Evolutionary conservation across 148 eudicot genomes (phyloP).

Genomic region (Drosera capensis): DNA sequence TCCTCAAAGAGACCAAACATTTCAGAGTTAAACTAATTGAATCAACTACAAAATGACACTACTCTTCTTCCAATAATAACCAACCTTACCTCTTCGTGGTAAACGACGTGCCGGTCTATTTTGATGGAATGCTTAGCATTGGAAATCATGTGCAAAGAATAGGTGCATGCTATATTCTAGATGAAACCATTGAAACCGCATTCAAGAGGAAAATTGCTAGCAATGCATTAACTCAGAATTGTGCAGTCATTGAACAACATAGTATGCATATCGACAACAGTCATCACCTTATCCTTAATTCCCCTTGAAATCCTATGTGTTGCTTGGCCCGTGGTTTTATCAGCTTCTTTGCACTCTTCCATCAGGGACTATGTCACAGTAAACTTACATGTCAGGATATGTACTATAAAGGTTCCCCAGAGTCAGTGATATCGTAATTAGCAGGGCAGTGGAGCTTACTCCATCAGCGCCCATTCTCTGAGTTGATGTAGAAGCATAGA

Average conservation of each 20-base stretch:
- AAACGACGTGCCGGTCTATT: too few species aligned
- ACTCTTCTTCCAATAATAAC: too few species aligned
- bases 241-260: background rate
- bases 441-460: constrained; percentile 17
- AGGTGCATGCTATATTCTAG: too few species aligned
- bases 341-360: constrained; percentile 78
- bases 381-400: background rate
- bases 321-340: constrained; percentile 69
- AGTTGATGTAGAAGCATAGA: constrained; percentile 47
- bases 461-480: constrained; percentile 56
- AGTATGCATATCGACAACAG: background rate
- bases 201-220: too few species aligned
- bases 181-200: too few species aligned
- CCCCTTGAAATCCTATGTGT: constrained; percentile 71
- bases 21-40: too few species aligned
- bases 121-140: too few species aligned
- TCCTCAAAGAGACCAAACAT: too few species aligned
- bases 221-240: too few species aligned
- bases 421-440: background rate
- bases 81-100: too few species aligned
- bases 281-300: constrained; percentile 57
- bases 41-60: too few species aligned
- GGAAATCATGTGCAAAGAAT: too few species aligned
- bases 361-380: constrained; percentile 28
- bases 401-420: background rate